A percentile compares a stretch with the other conserved stretches of the same genome.
phyloP scores from a whole-genome alignment of 257 asterid species.

The Plantago ovata region DNA sequence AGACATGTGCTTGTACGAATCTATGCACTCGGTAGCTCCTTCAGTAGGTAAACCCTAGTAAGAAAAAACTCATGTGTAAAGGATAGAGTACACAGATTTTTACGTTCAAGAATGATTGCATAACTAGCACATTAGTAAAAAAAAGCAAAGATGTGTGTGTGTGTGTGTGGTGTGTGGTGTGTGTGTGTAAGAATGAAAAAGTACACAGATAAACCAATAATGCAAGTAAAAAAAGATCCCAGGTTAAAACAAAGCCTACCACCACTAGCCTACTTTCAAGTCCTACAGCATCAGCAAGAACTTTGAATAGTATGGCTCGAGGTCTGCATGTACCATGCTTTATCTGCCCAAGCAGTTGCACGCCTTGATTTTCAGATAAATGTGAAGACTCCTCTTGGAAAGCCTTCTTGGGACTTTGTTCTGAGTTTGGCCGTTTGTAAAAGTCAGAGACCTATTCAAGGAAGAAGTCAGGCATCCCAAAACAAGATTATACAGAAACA shows the following conservation, averaged over 20 bases:
- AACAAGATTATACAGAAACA: slow-evolving; percentile 10
- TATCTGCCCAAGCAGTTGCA: slow-evolving; percentile 90
- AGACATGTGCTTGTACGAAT: slow-evolving; percentile 92
- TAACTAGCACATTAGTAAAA: neutral
- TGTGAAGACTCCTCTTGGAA: slow-evolving; percentile 60
- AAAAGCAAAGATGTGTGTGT: too few relatives aligned
- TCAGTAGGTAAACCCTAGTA: slow-evolving; percentile 91
- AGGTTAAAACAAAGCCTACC: slow-evolving; percentile 47
- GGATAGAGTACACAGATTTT: slow-evolving; percentile 15
- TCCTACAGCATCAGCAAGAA: slow-evolving; percentile 97
- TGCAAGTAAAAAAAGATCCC: neutral
- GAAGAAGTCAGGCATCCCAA: slow-evolving; percentile 29
- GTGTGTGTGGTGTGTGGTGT: too few relatives aligned
- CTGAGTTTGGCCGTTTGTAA: slow-evolving; percentile 73
- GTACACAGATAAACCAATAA: slow-evolving; percentile 1
- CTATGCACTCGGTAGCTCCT: slow-evolving; percentile 76
- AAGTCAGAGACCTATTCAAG: slow-evolving; percentile 76
- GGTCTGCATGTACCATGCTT: slow-evolving; percentile 92
- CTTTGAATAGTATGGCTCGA: slow-evolving; percentile 90
- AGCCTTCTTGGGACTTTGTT: slow-evolving; percentile 70
- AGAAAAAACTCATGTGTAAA: slow-evolving; percentile 20
- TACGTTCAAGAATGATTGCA: slow-evolving; percentile 11
- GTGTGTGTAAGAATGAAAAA: too few relatives aligned
- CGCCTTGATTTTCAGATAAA: slow-evolving; percentile 53
- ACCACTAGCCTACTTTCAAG: slow-evolving; percentile 86